Percentiles rank a stretch among this genome's conserved stretches.
These are phyloP conservation scores for Candida succiphila DNA, from an alignment of 805 yeast genomes.

Conservation along the genomic window DNA sequence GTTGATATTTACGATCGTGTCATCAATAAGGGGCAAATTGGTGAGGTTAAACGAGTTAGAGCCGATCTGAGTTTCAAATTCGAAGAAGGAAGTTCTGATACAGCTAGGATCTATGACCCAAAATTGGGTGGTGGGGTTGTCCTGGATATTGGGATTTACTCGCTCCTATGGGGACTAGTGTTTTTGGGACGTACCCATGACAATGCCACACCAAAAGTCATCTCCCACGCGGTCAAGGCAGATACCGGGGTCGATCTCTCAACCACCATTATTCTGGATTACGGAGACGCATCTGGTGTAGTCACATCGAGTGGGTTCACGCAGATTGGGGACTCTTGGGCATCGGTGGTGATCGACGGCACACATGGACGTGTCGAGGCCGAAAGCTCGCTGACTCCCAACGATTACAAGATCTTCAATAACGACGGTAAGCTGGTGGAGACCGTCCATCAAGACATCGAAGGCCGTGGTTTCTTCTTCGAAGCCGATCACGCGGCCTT, in stretches of 20 bases:
- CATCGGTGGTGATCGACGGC: constrained; percentile 9
- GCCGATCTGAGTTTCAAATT: constrained; percentile 26
- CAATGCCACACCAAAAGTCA: constrained; percentile 14
- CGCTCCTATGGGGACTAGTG: constrained; percentile 33
- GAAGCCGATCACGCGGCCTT: constrained; percentile 47
- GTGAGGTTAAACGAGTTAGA: constrained; percentile 34
- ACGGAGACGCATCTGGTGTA: constrained; percentile 29
- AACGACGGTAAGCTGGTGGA: constrained; percentile 12
- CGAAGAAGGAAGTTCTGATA: constrained; percentile 4
- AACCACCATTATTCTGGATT: constrained; percentile 26
- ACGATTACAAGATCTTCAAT: constrained; percentile 20
- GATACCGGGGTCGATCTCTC: constrained; percentile 34
- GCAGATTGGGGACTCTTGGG: background rate
- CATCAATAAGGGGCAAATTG: constrained; percentile 22
- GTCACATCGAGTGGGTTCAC: constrained; percentile 18
- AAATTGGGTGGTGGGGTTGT: constrained; percentile 46
- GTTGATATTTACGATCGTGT: constrained; percentile 13
- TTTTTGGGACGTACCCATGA: constrained; percentile 25
- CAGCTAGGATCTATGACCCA: constrained; percentile 27
- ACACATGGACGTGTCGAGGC: constrained; percentile 11
- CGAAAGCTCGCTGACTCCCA: constrained; percentile 9
- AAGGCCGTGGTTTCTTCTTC: constrained; percentile 36
- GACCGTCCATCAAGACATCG: constrained; percentile 17
- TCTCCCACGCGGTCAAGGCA: constrained; percentile 19
- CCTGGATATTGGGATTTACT: constrained; percentile 45